A percentile compares a stretch with the other conserved stretches of the same genome.
Conservation (phyloP, 2,329 filamentous ascomycete genomes). For the Xylaria sp. region DNA sequence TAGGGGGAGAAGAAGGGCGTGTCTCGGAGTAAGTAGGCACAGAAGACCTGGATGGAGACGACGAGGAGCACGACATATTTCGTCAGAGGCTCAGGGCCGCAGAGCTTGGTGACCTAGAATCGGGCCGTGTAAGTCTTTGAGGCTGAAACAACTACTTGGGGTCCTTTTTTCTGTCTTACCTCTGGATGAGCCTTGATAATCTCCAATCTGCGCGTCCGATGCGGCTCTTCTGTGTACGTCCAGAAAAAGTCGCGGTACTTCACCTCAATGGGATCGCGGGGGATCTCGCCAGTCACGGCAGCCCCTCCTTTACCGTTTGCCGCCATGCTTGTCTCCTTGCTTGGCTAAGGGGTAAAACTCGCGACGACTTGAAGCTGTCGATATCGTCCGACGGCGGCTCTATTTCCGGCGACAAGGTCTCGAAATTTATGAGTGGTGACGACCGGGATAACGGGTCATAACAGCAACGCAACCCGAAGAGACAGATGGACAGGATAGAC, state of each 20-base stretch:
- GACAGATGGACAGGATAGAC: too few species aligned
- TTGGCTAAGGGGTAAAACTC: slow-evolving; percentile 17
- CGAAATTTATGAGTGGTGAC: background rate
- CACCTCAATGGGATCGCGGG: slow-evolving; percentile 38
- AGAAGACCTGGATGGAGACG: slow-evolving; percentile 72
- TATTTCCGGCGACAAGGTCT: background rate
- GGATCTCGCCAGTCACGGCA: slow-evolving; percentile 12
- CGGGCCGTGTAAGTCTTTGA: slow-evolving; percentile 9
- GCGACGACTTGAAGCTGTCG: slow-evolving; percentile 28
- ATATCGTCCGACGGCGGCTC: slow-evolving; percentile 20
- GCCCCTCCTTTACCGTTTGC: slow-evolving; percentile 23
- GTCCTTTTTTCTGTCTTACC: slow-evolving; percentile 42
- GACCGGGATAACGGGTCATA: background rate
- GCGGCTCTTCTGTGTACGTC: slow-evolving; percentile 98
- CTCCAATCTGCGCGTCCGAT: slow-evolving; percentile 79
- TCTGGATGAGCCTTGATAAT: slow-evolving; percentile 99
- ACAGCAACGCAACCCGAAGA: background rate
- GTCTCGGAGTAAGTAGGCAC: slow-evolving; percentile 71
- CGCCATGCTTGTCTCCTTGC: slow-evolving; percentile 24
- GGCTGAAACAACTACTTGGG: slow-evolving; percentile 6
- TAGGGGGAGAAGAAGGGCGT: slow-evolving; percentile 75
- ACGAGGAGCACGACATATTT: slow-evolving; percentile 87
- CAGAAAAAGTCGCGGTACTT: slow-evolving; percentile 75
- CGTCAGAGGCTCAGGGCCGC: slow-evolving; percentile 89
- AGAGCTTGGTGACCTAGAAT: slow-evolving; percentile 83